Evolutionary conservation across 2,329 filamentous ascomycete species (phyloP).

Genomic region (Colletotrichum lentis): DNA sequence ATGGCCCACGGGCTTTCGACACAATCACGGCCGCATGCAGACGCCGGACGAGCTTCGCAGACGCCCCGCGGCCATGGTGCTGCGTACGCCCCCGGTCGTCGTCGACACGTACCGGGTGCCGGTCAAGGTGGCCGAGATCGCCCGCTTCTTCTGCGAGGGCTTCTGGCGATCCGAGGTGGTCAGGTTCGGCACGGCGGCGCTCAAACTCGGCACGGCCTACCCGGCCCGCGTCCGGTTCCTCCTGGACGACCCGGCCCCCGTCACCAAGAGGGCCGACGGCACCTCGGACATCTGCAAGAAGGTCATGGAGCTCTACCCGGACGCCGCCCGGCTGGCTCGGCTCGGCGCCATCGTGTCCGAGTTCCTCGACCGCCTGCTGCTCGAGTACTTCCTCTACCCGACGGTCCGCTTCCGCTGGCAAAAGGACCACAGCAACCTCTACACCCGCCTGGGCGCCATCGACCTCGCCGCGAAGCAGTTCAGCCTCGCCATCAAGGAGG

Average conservation of each 20-base stretch:
- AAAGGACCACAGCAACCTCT: neutral
- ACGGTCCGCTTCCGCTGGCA: neutral
- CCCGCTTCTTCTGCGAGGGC: slow-evolving; percentile 40
- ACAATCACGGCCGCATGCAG: neutral
- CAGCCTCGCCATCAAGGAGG: neutral
- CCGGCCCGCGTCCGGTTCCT: slow-evolving; percentile 1
- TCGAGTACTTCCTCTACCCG: neutral
- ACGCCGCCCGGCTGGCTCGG: neutral
- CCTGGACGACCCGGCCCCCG: neutral
- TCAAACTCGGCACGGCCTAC: slow-evolving; percentile 17
- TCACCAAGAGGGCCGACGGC: neutral
- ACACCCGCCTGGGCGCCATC: neutral
- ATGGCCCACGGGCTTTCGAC: slow-evolving; percentile 12
- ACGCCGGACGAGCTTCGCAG: neutral
- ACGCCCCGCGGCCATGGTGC: neutral
- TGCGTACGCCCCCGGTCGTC: neutral
- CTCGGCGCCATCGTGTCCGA: neutral
- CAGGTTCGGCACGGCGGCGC: slow-evolving; percentile 42
- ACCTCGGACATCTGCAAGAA: neutral
- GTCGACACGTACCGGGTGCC: neutral
- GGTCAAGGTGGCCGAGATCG: neutral
- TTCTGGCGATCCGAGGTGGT: slow-evolving; percentile 43
- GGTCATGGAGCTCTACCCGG: neutral
- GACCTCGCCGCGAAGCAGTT: neutral
- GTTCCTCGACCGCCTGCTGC: neutral